These are phyloP conservation scores for Gonapodya prolifera DNA, from an alignment of 192 early-diverging fungal species.

Conservation along the genomic window DNA sequence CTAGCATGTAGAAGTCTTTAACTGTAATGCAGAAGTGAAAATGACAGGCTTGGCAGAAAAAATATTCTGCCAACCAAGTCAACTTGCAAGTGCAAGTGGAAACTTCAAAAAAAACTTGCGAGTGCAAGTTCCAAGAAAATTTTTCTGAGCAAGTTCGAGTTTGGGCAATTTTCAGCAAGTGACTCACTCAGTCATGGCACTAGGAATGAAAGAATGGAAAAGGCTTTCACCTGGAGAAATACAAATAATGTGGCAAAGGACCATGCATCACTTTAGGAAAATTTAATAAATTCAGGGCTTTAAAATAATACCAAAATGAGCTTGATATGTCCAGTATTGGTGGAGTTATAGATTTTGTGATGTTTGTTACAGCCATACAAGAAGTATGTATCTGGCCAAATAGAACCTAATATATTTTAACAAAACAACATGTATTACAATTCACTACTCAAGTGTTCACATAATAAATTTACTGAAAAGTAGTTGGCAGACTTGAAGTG, in stretches of 20 bases:
- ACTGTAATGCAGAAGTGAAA: too few species aligned
- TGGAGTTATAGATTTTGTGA: background rate
- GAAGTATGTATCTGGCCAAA: background rate
- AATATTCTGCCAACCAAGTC: too few species aligned
- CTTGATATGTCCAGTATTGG: slow-evolving; percentile 1
- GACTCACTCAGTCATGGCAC: too few species aligned
- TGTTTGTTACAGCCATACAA: background rate
- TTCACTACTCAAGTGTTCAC: background rate
- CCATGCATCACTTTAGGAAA: background rate
- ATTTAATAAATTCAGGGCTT: background rate
- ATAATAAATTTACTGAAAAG: background rate
- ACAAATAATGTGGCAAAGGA: background rate
- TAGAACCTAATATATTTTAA: background rate
- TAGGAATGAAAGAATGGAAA: background rate
- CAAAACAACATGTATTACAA: background rate
- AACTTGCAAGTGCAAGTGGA: too few species aligned
- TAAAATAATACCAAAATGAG: background rate
- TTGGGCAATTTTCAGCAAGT: too few species aligned
- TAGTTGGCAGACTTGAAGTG: background rate
- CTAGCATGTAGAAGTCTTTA: too few species aligned
- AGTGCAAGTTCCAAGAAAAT: too few species aligned
- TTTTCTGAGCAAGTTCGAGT: too few species aligned
- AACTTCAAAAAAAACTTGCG: too few species aligned
- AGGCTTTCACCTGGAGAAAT: background rate
- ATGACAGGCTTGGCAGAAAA: too few species aligned